phyloP scores from a whole-genome alignment of 352 stramenopile genomes.

The Globisporangium takayamanum region DNA sequence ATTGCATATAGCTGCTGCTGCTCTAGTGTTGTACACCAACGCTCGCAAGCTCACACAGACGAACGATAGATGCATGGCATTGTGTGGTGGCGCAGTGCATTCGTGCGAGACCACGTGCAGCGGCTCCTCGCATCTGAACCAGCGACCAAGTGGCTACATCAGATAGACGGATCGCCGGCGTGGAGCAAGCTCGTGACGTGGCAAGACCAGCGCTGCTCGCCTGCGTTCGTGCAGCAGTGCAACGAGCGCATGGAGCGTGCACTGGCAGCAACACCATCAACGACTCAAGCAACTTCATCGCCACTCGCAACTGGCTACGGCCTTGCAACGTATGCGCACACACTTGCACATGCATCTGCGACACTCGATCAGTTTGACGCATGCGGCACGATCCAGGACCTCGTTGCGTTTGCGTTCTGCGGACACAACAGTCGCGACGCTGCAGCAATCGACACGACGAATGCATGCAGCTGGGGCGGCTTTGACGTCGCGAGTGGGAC shows the following conservation, averaged over 20 bases:
- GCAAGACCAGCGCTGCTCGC: slow-evolving; percentile 72
- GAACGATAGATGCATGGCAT: slow-evolving; percentile 80
- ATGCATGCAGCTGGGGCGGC: slow-evolving; percentile 72
- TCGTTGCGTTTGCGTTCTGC: slow-evolving; percentile 69
- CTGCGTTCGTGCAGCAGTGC: slow-evolving; percentile 39
- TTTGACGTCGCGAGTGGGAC: slow-evolving; percentile 34
- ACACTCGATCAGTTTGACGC: slow-evolving; percentile 46
- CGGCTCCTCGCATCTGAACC: slow-evolving; percentile 17
- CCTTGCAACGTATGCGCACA: slow-evolving; percentile 60
- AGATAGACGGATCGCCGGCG: slow-evolving; percentile 1
- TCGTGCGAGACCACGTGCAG: slow-evolving; percentile 22
- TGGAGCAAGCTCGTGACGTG: slow-evolving; percentile 75
- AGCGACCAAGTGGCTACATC: not conserved
- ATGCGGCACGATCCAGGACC: slow-evolving; percentile 77
- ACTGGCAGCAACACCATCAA: slow-evolving; percentile 8
- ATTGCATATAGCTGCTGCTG: not conserved
- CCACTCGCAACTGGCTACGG: slow-evolving; percentile 57
- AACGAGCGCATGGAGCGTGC: slow-evolving; percentile 5
- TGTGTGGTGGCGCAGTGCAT: slow-evolving; percentile 64
- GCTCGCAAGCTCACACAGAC: not conserved
- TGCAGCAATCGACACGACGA: slow-evolving; percentile 61
- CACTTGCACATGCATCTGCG: slow-evolving; percentile 25
- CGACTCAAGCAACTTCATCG: slow-evolving; percentile 13
- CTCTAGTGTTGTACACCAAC: too few relatives aligned
- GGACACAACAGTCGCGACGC: slow-evolving; percentile 31